Evolutionary conservation across 2,329 filamentous ascomycete genomes (phyloP), one percentile per base, ranked within the genome.

Genomic region (Fusarium sp.): DNA sequence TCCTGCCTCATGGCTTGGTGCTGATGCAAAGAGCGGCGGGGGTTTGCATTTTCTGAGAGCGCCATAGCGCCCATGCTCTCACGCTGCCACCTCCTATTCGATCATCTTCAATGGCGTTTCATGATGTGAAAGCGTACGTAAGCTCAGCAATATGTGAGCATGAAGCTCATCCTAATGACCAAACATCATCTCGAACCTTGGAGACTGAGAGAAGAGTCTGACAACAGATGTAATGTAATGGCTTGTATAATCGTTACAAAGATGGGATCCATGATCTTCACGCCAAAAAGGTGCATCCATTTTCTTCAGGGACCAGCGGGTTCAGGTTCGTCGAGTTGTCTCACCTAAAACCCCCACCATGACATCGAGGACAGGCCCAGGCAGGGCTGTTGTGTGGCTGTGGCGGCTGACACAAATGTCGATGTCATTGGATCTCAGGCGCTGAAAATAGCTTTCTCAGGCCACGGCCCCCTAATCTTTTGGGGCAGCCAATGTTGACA

Each of bases 11-110:
- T 66, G 60, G 60, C 54, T 34, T 69, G 66, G 44, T 66, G 63
- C 69, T 69, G 63, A 69, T 69, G 58, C 53, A 65, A 57, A 20
- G 26, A n/a, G 38, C 38, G 40, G 51, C 38, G 28, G 28, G 28
- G 28, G 10, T 9, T 28, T 28, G 26, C 28, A 11, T 56, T 63
- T 52, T 42, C 53, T 61, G 65, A 46, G 56, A 66, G 55, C 44
- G 46, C 51, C 51, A 55, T 68, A 54, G 63, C 56, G 56, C 57
- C 66, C 72, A 74, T 75, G 72, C 52, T 52, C 58, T 38, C 48
- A 43, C 58, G 59, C 62, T 74, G 53, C 43, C 58, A 40, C 68
- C 44, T 73, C 73, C 62, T 59, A 75, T 75, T 75, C 68, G 73
- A 46, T 55, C 26, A 33, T 60, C 46, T 36, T 48, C 49, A 40